Evolutionary conservation across 768 basidiomycete species (phyloP).

Genomic region (Phylloporus sp.): DNA sequence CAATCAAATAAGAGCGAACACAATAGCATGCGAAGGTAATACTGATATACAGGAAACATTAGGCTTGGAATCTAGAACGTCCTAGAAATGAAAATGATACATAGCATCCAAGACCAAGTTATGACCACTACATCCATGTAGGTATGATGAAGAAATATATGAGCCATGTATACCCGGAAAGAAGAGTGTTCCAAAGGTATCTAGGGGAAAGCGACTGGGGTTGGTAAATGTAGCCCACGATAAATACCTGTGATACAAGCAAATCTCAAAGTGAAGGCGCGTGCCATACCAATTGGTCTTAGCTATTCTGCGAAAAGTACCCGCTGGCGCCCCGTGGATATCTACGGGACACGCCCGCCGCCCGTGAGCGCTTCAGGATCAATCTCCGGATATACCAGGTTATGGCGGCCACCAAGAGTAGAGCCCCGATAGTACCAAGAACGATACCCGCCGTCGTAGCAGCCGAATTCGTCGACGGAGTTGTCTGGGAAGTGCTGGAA

Average conservation of each 20-base stretch:
- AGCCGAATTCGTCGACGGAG: conserved; percentile 20
- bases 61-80: too few relatives aligned
- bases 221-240: too few relatives aligned
- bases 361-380: conserved; percentile 35
- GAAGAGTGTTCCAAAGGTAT: too few relatives aligned
- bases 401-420: conserved; percentile 36
- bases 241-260: background rate
- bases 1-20: too few relatives aligned
- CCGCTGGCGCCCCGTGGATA: conserved; percentile 17
- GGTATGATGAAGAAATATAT: too few relatives aligned
- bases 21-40: too few relatives aligned
- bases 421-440: conserved; percentile 45
- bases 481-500: conserved; percentile 19
- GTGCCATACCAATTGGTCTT: background rate
- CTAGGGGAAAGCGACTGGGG: too few relatives aligned
- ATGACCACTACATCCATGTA: too few relatives aligned
- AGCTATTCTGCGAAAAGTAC: conserved; percentile 14
- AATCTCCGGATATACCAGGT: conserved; percentile 48
- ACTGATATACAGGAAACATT: too few relatives aligned
- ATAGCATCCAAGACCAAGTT: too few relatives aligned
- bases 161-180: too few relatives aligned
- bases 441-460: conserved; percentile 39
- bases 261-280: background rate
- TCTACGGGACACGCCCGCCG: conserved; percentile 16
- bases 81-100: too few relatives aligned